Evolutionary conservation across 2,329 filamentous ascomycete species (phyloP).

Genomic region (Ophidiomyces ophidiicola): DNA sequence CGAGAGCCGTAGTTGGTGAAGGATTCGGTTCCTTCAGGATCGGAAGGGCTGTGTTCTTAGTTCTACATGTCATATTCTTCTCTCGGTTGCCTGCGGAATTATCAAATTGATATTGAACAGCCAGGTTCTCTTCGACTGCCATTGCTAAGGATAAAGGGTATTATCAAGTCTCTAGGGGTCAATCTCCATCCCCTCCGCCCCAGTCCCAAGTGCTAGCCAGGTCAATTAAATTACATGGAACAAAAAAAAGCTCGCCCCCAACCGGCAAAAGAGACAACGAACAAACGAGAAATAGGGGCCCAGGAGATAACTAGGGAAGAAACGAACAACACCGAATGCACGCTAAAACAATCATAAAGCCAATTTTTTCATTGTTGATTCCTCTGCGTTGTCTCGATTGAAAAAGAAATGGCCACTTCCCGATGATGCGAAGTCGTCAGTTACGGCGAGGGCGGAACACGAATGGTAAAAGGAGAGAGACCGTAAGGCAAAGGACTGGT

Average conservation of each 20-base stretch:
- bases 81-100: no score
- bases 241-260: neutral
- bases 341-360: constrained; percentile 9
- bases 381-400: constrained; percentile 6
- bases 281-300: neutral
- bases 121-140: neutral
- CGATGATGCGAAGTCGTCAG: no score
- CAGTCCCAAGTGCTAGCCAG: neutral
- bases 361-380: neutral
- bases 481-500: no score
- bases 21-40: no score
- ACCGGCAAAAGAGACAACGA: neutral
- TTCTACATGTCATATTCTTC: no score
- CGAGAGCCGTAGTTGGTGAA: no score
- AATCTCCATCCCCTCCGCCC: constrained; percentile 1
- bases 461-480: no score
- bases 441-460: no score
- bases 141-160: neutral
- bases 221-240: constrained; percentile 7
- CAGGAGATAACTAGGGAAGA: neutral
- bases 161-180: neutral
- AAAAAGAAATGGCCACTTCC: no score
- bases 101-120: constrained; percentile 2
- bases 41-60: no score
- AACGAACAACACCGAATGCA: constrained; percentile 8